These are phyloP conservation scores for Clathrus columnatus DNA, from an alignment of 768 basidiomycete species.

Conservation along the genomic window DNA sequence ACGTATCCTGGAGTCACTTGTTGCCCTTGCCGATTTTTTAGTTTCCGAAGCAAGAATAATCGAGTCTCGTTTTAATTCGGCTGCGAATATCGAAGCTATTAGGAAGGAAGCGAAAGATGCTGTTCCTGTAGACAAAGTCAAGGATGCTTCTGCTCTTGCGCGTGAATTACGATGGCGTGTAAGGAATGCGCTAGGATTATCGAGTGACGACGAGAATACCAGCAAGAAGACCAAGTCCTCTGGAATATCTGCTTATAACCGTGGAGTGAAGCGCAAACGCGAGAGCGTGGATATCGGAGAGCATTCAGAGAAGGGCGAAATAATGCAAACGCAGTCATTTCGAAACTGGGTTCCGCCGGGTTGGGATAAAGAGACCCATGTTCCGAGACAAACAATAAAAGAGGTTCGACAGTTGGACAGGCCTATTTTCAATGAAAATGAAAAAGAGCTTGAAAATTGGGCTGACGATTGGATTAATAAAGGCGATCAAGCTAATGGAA, in stretches of 20 bases:
- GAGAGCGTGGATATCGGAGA: slow-evolving; percentile 13
- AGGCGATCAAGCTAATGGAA: slow-evolving; percentile 10
- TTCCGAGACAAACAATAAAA: slow-evolving; percentile 33
- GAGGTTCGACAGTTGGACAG: slow-evolving; percentile 29
- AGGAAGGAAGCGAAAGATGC: slow-evolving; percentile 76
- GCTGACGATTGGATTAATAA: slow-evolving; percentile 23
- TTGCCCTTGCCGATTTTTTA: slow-evolving; percentile 67
- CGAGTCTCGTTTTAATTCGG: slow-evolving; percentile 44
- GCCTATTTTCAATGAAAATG: slow-evolving; percentile 20
- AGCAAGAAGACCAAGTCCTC: not conserved
- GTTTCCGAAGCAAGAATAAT: slow-evolving; percentile 66
- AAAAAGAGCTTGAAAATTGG: slow-evolving; percentile 34
- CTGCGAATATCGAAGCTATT: slow-evolving; percentile 36
- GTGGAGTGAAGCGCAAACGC: slow-evolving; percentile 8
- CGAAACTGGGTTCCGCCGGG: slow-evolving; percentile 58
- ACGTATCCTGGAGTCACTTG: slow-evolving; percentile 64
- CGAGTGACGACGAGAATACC: slow-evolving; percentile 54
- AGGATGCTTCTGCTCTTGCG: slow-evolving; percentile 73
- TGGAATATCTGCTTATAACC: not conserved
- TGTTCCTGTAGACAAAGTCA: slow-evolving; percentile 71
- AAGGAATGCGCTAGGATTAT: slow-evolving; percentile 47
- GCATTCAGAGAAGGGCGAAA: slow-evolving; percentile 12
- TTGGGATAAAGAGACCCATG: slow-evolving; percentile 51
- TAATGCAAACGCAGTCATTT: slow-evolving; percentile 29
- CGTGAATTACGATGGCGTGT: slow-evolving; percentile 83